A percentile compares a stretch with the other conserved stretches of the same genome.
phyloP scores from a whole-genome alignment of 2,329 filamentous ascomycete genomes.

The Arthrobotrys sphaeroides region DNA sequence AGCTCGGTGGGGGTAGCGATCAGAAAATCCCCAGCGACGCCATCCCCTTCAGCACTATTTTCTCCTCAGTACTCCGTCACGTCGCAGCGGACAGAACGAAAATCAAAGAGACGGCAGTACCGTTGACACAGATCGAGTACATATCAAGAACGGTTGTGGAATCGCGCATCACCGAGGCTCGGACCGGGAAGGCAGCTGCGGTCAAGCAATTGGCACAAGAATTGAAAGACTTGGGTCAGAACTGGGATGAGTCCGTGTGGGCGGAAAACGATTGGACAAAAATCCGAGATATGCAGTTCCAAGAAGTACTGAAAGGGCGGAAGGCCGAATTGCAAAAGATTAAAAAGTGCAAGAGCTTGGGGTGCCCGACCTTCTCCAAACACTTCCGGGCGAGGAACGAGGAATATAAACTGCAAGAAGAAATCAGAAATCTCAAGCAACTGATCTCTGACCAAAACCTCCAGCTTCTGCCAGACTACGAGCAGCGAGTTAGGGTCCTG shows the following conservation, averaged over 20 bases:
- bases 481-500: constrained; percentile 90
- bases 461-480: constrained; percentile 93
- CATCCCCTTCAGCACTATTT: constrained; percentile 79
- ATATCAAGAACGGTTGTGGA: constrained; percentile 75
- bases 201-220: constrained; percentile 72
- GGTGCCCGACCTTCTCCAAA: constrained; percentile 82
- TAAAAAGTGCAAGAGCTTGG: constrained; percentile 72
- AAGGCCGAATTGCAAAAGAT: constrained; percentile 71
- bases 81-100: constrained; percentile 74
- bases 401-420: constrained; percentile 94
- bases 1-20: constrained; percentile 54
- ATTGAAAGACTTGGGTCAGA: constrained; percentile 73
- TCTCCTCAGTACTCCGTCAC: constrained; percentile 73
- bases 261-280: constrained; percentile 83
- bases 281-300: constrained; percentile 82
- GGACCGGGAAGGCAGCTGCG: constrained; percentile 63
- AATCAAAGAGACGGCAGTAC: constrained; percentile 69
- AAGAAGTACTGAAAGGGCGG: constrained; percentile 80
- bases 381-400: constrained; percentile 97
- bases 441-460: constrained; percentile 96
- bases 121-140: constrained; percentile 81
- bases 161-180: constrained; percentile 62
- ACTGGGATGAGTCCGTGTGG: constrained; percentile 80
- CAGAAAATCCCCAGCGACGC: constrained; percentile 53
- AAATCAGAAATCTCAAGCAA: constrained; percentile 85